Conservation (phyloP, 208 protist species). For the Leishmania aethiopica region DNA sequence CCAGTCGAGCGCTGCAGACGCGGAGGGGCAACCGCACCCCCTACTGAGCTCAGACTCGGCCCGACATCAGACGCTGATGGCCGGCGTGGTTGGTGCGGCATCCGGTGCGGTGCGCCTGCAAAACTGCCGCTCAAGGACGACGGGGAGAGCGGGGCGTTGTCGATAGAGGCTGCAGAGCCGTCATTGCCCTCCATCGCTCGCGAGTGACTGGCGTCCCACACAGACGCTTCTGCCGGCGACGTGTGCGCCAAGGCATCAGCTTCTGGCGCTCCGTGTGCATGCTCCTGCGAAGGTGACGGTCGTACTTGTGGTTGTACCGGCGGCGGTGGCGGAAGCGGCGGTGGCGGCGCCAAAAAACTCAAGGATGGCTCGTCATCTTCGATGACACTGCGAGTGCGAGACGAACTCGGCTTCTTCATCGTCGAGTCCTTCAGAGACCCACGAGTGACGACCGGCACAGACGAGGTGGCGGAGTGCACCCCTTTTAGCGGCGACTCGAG, state of each 20-base stretch:
- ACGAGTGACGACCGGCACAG: not conserved
- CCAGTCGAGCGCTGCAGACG: slow-evolving; percentile 46
- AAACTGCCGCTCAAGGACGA: slow-evolving; percentile 3
- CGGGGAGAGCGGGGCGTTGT: not conserved
- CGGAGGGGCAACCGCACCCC: slow-evolving; percentile 19
- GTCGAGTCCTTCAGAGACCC: not conserved
- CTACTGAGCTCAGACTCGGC: slow-evolving; percentile 3
- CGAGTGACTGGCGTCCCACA: not conserved
- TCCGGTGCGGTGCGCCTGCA: slow-evolving; percentile 5
- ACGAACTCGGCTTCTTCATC: not conserved
- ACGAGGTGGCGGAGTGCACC: not conserved
- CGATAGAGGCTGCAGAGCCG: not conserved
- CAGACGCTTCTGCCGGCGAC: not conserved
- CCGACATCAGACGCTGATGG: slow-evolving; percentile 6
- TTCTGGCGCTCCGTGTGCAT: not conserved
- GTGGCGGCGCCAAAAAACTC: slow-evolving; percentile 24
- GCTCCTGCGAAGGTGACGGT: not conserved
- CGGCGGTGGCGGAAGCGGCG: slow-evolving; percentile 2
- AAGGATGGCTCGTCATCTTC: slow-evolving; percentile 52
- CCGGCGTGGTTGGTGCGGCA: slow-evolving; percentile 22
- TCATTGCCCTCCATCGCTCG: not conserved
- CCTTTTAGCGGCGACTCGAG: not conserved
- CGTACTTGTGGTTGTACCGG: not conserved
- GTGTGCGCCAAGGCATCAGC: not conserved
- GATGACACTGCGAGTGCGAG: slow-evolving; percentile 5